phyloP scores from a whole-genome alignment of 306 rosid species.

The Ceratonia siliqua region DNA sequence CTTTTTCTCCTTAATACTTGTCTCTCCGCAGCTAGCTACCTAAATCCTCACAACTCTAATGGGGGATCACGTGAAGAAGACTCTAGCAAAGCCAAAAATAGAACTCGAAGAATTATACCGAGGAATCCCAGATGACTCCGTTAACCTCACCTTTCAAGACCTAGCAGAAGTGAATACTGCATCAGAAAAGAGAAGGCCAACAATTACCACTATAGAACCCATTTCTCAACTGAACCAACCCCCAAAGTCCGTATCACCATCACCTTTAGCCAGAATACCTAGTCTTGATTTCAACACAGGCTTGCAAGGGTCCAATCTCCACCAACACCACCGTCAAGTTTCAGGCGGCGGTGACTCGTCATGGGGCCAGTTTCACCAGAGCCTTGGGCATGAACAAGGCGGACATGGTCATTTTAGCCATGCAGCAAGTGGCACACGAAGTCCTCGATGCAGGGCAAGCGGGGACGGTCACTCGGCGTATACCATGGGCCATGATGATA shows the following conservation, averaged over 20 bases:
- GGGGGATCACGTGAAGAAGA: slow-evolving; percentile 52
- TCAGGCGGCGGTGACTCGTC: neutral
- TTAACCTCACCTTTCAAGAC: slow-evolving; percentile 82
- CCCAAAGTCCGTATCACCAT: neutral
- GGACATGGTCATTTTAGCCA: slow-evolving; percentile 18
- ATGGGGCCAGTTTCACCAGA: slow-evolving; percentile 24
- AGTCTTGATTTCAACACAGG: slow-evolving; percentile 66
- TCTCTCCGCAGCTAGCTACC: too few species aligned
- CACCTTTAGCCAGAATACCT: slow-evolving; percentile 42
- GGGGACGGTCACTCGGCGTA: neutral
- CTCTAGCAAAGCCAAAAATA: slow-evolving; percentile 49
- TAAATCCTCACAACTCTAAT: slow-evolving; percentile 13
- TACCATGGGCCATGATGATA: slow-evolving; percentile 39
- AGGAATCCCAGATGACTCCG: slow-evolving; percentile 88
- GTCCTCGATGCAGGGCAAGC: slow-evolving; percentile 5
- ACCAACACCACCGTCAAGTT: neutral
- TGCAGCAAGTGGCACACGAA: slow-evolving; percentile 31
- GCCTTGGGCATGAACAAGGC: neutral
- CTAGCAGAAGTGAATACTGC: slow-evolving; percentile 46
- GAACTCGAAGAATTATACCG: slow-evolving; percentile 76
- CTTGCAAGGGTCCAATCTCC: slow-evolving; percentile 41
- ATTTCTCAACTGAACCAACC: slow-evolving; percentile 12
- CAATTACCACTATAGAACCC: slow-evolving; percentile 1
- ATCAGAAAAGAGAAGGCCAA: slow-evolving; percentile 30
- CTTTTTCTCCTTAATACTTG: neutral